Evolutionary conservation across 371 early-diverging fungal species (phyloP).

Genomic region (Actinomucor elegans): DNA sequence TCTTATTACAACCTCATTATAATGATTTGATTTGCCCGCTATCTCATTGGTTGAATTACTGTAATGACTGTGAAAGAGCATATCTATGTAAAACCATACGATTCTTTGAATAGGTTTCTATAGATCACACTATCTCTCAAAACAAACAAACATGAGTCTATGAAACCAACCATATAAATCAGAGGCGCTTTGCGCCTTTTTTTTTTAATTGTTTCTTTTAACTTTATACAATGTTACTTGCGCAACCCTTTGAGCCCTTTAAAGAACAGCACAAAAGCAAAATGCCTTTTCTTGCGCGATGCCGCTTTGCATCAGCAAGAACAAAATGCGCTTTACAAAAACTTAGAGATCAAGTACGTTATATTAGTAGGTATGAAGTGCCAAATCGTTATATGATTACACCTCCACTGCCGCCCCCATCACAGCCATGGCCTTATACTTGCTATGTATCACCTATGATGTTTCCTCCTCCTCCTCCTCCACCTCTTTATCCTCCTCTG

Average conservation of each 20-base stretch:
- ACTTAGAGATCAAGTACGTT: not conserved
- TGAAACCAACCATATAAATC: not conserved
- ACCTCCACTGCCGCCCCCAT: too few species aligned
- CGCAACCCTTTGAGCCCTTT: constrained; percentile 6
- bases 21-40: too few species aligned
- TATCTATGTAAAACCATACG: too few species aligned
- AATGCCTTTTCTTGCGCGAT: not conserved
- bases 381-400: too few species aligned
- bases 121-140: too few species aligned
- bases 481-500: not conserved
- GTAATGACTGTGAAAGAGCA: too few species aligned
- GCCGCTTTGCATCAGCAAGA: not conserved
- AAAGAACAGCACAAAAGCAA: not conserved
- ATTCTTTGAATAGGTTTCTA: too few species aligned
- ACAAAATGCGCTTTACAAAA: not conserved
- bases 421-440: too few species aligned
- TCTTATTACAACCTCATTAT: too few species aligned
- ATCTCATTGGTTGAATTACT: too few species aligned
- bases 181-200: not conserved
- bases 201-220: not conserved
- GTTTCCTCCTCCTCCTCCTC: constrained; percentile 1
- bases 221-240: constrained; percentile 2
- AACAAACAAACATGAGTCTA: constrained; percentile 1
- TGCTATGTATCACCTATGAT: not conserved
- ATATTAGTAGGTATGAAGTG: not conserved